Conservation (phyloP, 139 green algal species). For the Tetradesmus obliquus region DNA sequence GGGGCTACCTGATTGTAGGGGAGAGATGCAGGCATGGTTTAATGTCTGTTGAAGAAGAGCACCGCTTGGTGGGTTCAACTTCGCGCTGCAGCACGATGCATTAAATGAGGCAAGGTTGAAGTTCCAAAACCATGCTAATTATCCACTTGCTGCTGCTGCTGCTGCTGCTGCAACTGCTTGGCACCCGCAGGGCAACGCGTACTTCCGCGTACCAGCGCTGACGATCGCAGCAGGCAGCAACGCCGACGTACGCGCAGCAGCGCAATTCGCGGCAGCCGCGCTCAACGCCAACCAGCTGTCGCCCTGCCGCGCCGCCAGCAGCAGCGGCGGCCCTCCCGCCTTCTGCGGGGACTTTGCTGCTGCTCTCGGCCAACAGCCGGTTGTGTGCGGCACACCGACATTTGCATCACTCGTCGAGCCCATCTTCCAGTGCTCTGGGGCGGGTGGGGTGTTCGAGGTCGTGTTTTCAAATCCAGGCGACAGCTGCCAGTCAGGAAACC, state of each 20-base stretch:
- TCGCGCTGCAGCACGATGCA: not conserved
- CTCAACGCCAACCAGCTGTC: conserved; percentile 13
- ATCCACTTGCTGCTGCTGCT: no score
- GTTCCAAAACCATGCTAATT: not conserved
- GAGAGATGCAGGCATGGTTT: not conserved
- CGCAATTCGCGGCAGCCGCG: not conserved
- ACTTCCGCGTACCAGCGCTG: not conserved
- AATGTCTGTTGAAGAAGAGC: not conserved
- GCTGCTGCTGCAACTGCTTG: not conserved
- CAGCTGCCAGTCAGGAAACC: not conserved
- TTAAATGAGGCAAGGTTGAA: not conserved
- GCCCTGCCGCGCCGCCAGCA: not conserved
- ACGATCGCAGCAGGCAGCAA: not conserved
- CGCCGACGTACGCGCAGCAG: not conserved
- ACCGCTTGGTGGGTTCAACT: not conserved
- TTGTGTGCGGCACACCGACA: not conserved
- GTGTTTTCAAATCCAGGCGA: conserved; percentile 21
- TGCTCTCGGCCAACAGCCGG: not conserved
- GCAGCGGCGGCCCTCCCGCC: not conserved
- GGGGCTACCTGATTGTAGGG: no score
- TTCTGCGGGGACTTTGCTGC: conserved; percentile 9
- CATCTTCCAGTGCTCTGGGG: not conserved
- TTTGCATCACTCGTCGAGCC: not conserved
- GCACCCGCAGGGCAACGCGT: conserved; percentile 5
- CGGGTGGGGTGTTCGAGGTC: not conserved